Evolutionary conservation across 306 rosid species (phyloP), one percentile per base, ranked within the genome.

Genomic region (Abrus precatorius): DNA sequence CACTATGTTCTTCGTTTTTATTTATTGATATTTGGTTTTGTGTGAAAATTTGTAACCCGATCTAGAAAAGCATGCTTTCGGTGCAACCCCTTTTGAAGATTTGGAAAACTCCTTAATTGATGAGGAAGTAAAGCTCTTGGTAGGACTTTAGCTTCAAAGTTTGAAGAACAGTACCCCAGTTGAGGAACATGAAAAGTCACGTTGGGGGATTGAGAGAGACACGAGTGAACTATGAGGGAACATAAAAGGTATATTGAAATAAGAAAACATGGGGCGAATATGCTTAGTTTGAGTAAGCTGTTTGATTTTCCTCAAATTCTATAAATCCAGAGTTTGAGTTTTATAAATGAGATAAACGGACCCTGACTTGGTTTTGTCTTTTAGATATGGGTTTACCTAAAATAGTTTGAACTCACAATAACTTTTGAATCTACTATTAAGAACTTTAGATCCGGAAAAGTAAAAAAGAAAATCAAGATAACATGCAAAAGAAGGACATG

Each of bases 1-100:
- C 80, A 9, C 28, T 65, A 33, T 56, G 32, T 6, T 20, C 14
- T 7, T 10, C 64, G 6, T 47, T 3, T 47, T 13, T 44, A 0
- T 34, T 59, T 9, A 41, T 27, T 0, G 4, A n/a, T 10, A 3
- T 1, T 69, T 69, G 4, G 43, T 29, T 38, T 75, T 54, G 29
- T 78, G 67, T 9, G 48, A 38, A 76, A 76, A 13, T 7, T 48
- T 70, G 29, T 78, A 36, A 34, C 73, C 12, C 30, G 63, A 84
- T 52, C 32, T 48, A 20, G 66, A 62, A 62, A 81, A 80, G 57
- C 49, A 66, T 67, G 66, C 88, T 86, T 82, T 88, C 92, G 88
- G 92, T 75, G 87, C 38, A 72, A 67, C 61, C 48, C 77, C 49
- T 70, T 75, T 57, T 79, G 79, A 79, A 79, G 86, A 74, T 80